These are phyloP conservation scores for Allium cepa DNA, from an alignment of 106 monocot genomes.

Conservation along the genomic window DNA sequence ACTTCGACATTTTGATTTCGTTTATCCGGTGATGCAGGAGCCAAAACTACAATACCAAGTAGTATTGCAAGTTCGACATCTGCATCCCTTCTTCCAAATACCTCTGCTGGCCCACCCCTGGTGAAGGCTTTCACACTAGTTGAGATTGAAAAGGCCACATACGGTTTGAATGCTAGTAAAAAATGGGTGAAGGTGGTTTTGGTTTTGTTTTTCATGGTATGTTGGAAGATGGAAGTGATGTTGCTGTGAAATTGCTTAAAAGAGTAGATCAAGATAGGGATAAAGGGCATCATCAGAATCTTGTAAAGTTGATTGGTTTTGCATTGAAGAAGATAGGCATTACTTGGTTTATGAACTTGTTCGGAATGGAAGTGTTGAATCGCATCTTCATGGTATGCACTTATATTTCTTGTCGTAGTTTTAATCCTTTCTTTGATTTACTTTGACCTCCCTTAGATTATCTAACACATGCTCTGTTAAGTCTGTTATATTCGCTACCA, in stretches of 20 bases:
- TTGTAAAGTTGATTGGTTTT: constrained; percentile 96
- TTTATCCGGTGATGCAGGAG: too few relatives aligned
- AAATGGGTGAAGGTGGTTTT: constrained; percentile 73
- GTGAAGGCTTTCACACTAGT: constrained; percentile 70
- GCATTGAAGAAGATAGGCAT: constrained; percentile 64
- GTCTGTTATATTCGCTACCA: too few relatives aligned
- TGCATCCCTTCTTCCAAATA: constrained; percentile 49
- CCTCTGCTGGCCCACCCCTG: constrained; percentile 44
- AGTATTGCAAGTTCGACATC: constrained; percentile 51
- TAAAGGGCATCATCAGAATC: constrained; percentile 76
- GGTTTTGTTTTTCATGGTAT: constrained; percentile 65
- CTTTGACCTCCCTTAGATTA: too few relatives aligned
- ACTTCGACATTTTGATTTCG: constrained; percentile 53
- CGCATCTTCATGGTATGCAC: constrained; percentile 79
- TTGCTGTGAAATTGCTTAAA: constrained; percentile 66
- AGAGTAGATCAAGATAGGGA: constrained; percentile 13
- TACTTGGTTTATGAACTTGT: constrained; percentile 71
- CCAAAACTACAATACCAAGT: constrained; percentile 45
- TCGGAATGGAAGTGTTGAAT: constrained; percentile 88
- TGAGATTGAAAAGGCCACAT: constrained; percentile 69
- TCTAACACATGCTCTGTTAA: too few relatives aligned
- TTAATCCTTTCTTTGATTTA: too few relatives aligned
- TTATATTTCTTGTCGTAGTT: neutral
- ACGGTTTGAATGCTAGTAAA: constrained; percentile 47
- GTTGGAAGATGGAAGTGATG: constrained; percentile 52